These are phyloP conservation scores for Kwoniella sp. DNA, from an alignment of 768 basidiomycete species.

Conservation along the genomic window DNA sequence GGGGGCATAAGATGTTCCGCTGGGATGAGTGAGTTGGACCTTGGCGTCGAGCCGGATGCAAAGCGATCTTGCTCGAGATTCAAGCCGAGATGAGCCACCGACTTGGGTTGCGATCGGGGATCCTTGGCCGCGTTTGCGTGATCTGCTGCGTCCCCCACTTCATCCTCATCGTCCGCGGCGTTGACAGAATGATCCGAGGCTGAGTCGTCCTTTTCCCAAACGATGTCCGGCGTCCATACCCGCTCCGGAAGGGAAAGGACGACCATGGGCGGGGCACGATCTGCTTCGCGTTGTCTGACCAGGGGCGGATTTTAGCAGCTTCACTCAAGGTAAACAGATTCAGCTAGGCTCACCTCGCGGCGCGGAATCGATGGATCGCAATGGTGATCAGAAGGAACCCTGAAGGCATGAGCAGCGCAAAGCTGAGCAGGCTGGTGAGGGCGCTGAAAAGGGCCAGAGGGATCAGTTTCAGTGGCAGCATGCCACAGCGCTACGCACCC, in stretches of 20 bases:
- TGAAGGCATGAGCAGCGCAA: slow-evolving; percentile 85
- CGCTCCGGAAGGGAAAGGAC: slow-evolving; percentile 47
- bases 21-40: no score
- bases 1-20: slow-evolving; percentile 12
- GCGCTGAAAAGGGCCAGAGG: slow-evolving; percentile 28
- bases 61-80: no score
- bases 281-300: slow-evolving; percentile 54
- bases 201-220: slow-evolving; percentile 49
- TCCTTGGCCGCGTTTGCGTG: neutral
- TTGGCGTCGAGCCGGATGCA: no score
- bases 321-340: slow-evolving; percentile 53
- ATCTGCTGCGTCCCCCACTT: neutral
- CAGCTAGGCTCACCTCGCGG: slow-evolving; percentile 52
- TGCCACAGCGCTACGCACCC: slow-evolving; percentile 21
- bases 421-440: slow-evolving; percentile 54
- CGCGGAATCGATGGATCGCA: slow-evolving; percentile 77
- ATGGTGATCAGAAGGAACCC: slow-evolving; percentile 83
- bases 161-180: neutral
- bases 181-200: slow-evolving; percentile 11
- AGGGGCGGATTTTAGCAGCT: no score
- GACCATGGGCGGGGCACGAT: slow-evolving; percentile 54
- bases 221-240: slow-evolving; percentile 48
- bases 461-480: slow-evolving; percentile 1
- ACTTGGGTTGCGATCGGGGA: neutral
- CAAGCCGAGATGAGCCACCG: no score